These are phyloP conservation scores for Claviceps purpurea DNA, from an alignment of 2,329 filamentous ascomycete genomes.

Conservation along the genomic window DNA sequence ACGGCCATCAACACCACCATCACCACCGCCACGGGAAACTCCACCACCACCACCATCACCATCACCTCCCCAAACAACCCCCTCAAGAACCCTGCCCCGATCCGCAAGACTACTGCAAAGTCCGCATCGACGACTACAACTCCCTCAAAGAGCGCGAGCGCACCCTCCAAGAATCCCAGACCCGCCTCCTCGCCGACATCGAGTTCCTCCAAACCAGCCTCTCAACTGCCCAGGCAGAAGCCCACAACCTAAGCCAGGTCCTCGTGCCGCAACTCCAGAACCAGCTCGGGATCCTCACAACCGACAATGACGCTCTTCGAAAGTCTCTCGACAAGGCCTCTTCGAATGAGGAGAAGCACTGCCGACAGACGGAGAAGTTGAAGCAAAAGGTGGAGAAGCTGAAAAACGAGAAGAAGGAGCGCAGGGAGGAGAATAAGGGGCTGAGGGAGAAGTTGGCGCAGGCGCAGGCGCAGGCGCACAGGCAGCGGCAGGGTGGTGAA, in stretches of 20 bases:
- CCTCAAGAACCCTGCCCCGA: slow-evolving; percentile 12
- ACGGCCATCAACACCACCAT: slow-evolving; percentile 17
- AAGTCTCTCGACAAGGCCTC: slow-evolving; percentile 21
- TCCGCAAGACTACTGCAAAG: slow-evolving; percentile 20
- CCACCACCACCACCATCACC: slow-evolving; percentile 16
- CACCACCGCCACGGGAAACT: slow-evolving; percentile 6
- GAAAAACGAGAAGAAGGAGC: slow-evolving; percentile 21
- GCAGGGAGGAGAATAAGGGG: slow-evolving; percentile 19
- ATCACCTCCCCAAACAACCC: slow-evolving; percentile 15
- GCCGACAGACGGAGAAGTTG: slow-evolving; percentile 18
- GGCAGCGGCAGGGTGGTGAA: neutral
- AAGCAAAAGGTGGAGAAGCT: slow-evolving; percentile 21
- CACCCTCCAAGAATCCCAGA: slow-evolving; percentile 21
- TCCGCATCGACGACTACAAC: slow-evolving; percentile 24
- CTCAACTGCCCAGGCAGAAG: slow-evolving; percentile 21
- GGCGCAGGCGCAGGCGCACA: slow-evolving; percentile 18
- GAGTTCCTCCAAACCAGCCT: slow-evolving; percentile 22
- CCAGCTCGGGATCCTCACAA: slow-evolving; percentile 22
- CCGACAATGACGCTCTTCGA: slow-evolving; percentile 27
- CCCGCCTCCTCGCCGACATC: slow-evolving; percentile 19
- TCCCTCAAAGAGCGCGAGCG: slow-evolving; percentile 23
- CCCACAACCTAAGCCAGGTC: slow-evolving; percentile 18
- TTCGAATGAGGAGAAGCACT: slow-evolving; percentile 17
- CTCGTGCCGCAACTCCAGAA: slow-evolving; percentile 23
- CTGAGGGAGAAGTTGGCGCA: slow-evolving; percentile 21